phyloP scores from a whole-genome alignment of 495 filamentous ascomycete species.

The Penicillium flavigenum region DNA sequence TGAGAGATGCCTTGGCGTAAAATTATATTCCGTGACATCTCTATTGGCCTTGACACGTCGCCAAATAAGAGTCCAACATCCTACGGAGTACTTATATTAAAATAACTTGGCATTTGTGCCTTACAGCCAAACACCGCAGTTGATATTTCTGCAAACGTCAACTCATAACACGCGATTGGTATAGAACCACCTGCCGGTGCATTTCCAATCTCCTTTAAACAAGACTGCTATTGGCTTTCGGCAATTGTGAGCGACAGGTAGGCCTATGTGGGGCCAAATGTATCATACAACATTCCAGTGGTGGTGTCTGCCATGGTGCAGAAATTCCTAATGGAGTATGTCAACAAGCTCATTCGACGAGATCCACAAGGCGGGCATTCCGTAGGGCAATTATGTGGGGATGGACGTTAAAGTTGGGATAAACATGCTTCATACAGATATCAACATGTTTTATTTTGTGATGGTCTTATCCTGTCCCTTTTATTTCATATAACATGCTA shows the following conservation, averaged over 20 bases:
- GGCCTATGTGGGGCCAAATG: background rate
- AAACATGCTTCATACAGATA: background rate
- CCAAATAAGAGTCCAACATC: background rate
- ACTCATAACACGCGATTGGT: background rate
- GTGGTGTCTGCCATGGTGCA: background rate
- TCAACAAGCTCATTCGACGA: background rate
- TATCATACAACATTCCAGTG: background rate
- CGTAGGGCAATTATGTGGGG: constrained; percentile 6
- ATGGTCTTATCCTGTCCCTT: background rate
- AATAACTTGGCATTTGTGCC: background rate
- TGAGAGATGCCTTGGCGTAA: background rate
- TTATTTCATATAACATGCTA: background rate
- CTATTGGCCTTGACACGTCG: background rate
- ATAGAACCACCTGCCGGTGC: background rate
- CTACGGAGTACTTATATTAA: background rate
- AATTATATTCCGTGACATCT: background rate
- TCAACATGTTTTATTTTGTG: background rate
- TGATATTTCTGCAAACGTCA: background rate
- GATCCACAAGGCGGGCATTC: constrained; percentile 6
- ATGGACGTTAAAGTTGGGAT: background rate
- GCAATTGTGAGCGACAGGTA: background rate
- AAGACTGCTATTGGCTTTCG: background rate
- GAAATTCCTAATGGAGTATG: background rate
- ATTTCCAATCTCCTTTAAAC: background rate
- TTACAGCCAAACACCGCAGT: background rate